Conservation (phyloP, 306 rosid species). For the Acacia acuminata region DNA sequence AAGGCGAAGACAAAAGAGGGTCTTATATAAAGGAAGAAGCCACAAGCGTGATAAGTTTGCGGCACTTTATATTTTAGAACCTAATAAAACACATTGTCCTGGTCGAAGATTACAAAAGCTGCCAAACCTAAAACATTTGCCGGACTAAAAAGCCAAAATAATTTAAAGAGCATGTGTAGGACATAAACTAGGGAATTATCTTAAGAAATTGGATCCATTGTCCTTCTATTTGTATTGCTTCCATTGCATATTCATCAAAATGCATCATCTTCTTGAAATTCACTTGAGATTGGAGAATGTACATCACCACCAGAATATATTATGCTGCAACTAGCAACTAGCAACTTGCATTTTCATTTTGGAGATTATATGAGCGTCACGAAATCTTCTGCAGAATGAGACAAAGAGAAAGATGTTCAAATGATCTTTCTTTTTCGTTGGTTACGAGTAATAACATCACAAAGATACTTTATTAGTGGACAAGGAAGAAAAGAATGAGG, state of each 20-base stretch:
- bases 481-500: not conserved
- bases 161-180: not conserved
- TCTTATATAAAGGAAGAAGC: conserved; percentile 7
- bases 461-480: not conserved
- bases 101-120: conserved; percentile 2
- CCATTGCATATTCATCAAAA: not conserved
- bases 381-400: not conserved
- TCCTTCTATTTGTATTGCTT: not conserved
- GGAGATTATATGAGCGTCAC: not conserved
- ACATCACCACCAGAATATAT: not conserved
- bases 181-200: conserved; percentile 11
- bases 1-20: not conserved
- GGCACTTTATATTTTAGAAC: not conserved
- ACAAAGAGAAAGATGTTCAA: conserved; percentile 2
- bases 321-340: not conserved
- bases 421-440: not conserved
- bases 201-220: conserved; percentile 1
- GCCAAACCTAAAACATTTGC: conserved; percentile 20
- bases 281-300: not conserved
- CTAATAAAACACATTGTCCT: not conserved
- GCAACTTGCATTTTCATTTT: not conserved
- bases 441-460: not conserved
- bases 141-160: not conserved
- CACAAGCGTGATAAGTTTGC: conserved; percentile 1
- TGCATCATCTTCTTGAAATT: not conserved